Evolutionary conservation across 257 asterid genomes (phyloP), one percentile per base, ranked within the genome.

Genomic region (Voacanga thouarsii): DNA sequence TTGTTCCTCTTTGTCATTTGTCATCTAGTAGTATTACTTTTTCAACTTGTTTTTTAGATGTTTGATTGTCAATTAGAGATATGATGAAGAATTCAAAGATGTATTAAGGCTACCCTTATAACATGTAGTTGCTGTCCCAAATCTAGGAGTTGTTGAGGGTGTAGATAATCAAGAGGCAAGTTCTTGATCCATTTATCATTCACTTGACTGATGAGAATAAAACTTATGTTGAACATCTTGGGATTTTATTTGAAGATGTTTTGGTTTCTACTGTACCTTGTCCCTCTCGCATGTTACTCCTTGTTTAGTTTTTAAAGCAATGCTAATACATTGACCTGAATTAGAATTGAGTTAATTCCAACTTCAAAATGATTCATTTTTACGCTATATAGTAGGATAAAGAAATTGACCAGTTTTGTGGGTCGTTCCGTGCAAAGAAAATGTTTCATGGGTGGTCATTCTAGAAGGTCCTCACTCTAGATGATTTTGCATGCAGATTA

Each of bases 121-220:
- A 47, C 77, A 76, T 78, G 88, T 89, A 93, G 94, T 91, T 87
- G 96, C 93, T 79, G 94, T 93, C 67, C 97, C 96, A 55, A 85
- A 85, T 84, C 89, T 93, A 9, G 88, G 86, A 66, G 85, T 89
- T 87, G 93, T 93, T 75, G 91, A 93, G 75, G 98, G 97, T 66
- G 89, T 93, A 33, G 98, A 93, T 70, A 91, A 89, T 78, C 84
- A 75, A 84, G 90, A 91, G 98, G 97, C 90, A 88, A 81, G 67
- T 44, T 50, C 44, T 74, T 69, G 44, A 44, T 56, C 57, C 41
- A 21, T 45, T 39, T 77, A 7, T n/a, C 59, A n/a, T 75, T 74
- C 64, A 53, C 10, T 43, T 61, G 63, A 68, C 26, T 6, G 66
- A 64, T 50, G 66, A n/a, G 8, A 53, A 37, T 28, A 33, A 19